A percentile compares a stretch with the other conserved stretches of the same genome.
phyloP scores from a whole-genome alignment of 192 early-diverging fungal genomes.

The Thoreauomyces humboldtii region DNA sequence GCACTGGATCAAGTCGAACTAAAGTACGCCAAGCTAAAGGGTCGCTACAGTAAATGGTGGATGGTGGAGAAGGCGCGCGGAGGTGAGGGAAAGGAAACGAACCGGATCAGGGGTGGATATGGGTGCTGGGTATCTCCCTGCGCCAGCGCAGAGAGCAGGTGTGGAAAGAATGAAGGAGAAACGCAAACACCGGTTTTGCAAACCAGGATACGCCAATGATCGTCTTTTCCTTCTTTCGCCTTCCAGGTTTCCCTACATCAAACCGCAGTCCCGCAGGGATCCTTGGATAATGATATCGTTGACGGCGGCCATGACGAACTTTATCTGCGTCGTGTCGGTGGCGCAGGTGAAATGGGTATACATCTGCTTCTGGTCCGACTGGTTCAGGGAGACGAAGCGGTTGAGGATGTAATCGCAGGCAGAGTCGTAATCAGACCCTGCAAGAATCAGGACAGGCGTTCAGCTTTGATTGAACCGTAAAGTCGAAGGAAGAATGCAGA shows the following conservation, averaged over 20 bases:
- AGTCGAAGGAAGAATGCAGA: background rate
- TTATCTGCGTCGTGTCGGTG: conserved; percentile 61
- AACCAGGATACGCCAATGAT: too few relatives aligned
- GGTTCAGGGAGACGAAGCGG: conserved; percentile 51
- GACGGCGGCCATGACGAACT: conserved; percentile 58
- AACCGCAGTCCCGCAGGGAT: conserved; percentile 31
- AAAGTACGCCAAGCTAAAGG: too few relatives aligned
- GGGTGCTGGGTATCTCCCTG: too few relatives aligned
- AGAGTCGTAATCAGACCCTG: conserved; percentile 37
- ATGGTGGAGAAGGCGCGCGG: too few relatives aligned
- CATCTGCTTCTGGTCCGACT: conserved; percentile 50
- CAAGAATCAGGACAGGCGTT: background rate
- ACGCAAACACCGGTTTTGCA: too few relatives aligned
- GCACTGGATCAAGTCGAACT: too few relatives aligned
- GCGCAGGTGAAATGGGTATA: conserved; percentile 65
- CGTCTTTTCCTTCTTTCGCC: too few relatives aligned
- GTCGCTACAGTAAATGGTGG: too few relatives aligned
- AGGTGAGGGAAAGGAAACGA: too few relatives aligned
- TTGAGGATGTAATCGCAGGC: conserved; percentile 50
- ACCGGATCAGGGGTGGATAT: too few relatives aligned
- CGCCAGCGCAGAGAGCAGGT: too few relatives aligned
- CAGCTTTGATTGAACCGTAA: background rate
- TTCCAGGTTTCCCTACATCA: conserved; percentile 20
- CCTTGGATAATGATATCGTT: conserved; percentile 54
- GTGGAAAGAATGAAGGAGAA: too few relatives aligned